Evolutionary conservation across 345 rosid species (phyloP).

Genomic region (Eucalyptus decipiens): DNA sequence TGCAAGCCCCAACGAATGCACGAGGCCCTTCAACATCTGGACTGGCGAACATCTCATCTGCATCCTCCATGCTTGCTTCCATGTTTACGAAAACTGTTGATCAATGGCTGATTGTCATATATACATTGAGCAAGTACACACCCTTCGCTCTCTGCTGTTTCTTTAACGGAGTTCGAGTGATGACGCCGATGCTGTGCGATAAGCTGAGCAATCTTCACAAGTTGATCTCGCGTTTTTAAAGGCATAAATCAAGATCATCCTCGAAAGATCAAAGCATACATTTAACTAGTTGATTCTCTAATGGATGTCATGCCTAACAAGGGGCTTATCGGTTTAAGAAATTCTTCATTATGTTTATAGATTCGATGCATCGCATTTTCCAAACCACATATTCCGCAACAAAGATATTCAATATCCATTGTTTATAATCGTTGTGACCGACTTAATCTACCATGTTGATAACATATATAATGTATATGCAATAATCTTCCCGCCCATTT

Average conservation of each 20-base stretch:
- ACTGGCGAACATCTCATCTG: slow-evolving; percentile 15
- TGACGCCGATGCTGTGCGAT: not conserved
- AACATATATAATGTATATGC: not conserved
- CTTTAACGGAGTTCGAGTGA: not conserved
- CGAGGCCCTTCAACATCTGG: slow-evolving; percentile 23
- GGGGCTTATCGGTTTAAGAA: not conserved
- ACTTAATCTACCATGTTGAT: not conserved
- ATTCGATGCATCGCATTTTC: not conserved
- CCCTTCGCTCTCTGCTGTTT: not conserved
- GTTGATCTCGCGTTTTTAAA: not conserved
- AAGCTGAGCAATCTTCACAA: not conserved
- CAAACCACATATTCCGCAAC: not conserved
- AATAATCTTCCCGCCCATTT: not conserved
- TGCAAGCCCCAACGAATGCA: slow-evolving; percentile 33
- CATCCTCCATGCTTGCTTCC: slow-evolving; percentile 18
- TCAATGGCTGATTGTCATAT: slow-evolving; percentile 6
- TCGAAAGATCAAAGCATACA: not conserved
- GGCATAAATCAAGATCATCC: not conserved
- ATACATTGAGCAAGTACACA: not conserved
- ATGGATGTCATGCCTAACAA: not conserved
- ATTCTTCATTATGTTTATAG: not conserved
- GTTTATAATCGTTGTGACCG: not conserved
- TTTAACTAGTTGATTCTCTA: not conserved
- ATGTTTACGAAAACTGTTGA: slow-evolving; percentile 25
- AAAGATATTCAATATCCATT: not conserved